Evolutionary conservation across 352 stramenopile genomes (phyloP).

Genomic region (Phytophthora megakarya): DNA sequence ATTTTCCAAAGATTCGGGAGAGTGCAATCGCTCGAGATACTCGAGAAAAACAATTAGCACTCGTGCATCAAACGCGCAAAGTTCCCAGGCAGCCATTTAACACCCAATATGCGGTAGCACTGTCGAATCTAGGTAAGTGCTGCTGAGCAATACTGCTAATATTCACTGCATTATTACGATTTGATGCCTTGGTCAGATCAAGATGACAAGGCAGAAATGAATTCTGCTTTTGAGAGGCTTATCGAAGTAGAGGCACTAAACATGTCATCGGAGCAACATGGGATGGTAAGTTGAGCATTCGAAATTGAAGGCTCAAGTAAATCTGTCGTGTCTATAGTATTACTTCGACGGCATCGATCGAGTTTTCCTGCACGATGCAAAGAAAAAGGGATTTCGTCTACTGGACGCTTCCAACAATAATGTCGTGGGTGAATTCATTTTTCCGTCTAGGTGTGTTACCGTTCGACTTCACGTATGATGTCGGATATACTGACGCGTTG

Average conservation of each 20-base stretch:
- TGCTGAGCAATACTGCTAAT: background rate
- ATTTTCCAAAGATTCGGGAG: conserved; percentile 62
- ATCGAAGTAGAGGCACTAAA: conserved; percentile 41
- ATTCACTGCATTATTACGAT: background rate
- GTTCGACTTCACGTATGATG: background rate
- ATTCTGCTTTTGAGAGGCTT: conserved; percentile 41
- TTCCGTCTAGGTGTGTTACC: conserved; percentile 4
- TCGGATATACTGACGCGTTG: background rate
- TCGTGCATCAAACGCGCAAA: conserved; percentile 5
- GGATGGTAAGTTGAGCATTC: conserved; percentile 37
- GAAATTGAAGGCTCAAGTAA: background rate
- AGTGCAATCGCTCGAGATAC: conserved; percentile 44
- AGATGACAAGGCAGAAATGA: conserved; percentile 42
- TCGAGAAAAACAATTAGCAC: conserved; percentile 40
- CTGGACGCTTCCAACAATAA: conserved; percentile 36
- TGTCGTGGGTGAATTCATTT: conserved; percentile 21
- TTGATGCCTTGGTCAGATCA: conserved; percentile 34
- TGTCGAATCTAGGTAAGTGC: conserved; percentile 10
- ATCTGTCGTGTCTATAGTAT: conserved; percentile 11
- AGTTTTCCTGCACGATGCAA: conserved; percentile 44
- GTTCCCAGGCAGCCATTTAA: background rate
- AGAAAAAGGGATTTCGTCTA: conserved; percentile 43
- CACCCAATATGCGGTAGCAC: background rate
- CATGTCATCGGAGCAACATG: conserved; percentile 45
- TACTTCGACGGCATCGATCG: conserved; percentile 49